Percentiles rank a stretch among this genome's conserved stretches.
Evolutionary conservation across 805 yeast species (phyloP).

Genomic region (Kodamaea jinghongensis): DNA sequence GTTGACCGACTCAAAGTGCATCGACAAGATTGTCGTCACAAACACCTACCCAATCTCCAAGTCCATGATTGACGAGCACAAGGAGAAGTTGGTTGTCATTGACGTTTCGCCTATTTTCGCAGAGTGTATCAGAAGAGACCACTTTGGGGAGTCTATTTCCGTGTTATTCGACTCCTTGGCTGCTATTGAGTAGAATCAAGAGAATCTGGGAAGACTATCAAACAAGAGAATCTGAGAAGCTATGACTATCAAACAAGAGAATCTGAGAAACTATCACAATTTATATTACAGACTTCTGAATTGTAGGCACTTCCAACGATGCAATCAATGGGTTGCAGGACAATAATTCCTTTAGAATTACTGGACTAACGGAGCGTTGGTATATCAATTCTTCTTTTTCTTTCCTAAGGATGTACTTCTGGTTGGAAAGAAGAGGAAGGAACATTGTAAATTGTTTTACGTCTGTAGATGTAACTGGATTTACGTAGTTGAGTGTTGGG

Average conservation of each 20-base stretch:
- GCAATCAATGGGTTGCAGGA: slow-evolving; percentile 57
- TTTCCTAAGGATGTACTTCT: neutral
- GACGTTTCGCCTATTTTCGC: slow-evolving; percentile 96
- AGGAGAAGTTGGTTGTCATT: slow-evolving; percentile 71
- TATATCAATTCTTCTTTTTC: slow-evolving; percentile 22
- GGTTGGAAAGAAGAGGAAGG: neutral
- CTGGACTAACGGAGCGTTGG: slow-evolving; percentile 64
- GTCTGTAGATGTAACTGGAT: too few species aligned
- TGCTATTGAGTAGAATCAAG: slow-evolving; percentile 40
- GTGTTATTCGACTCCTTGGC: slow-evolving; percentile 88
- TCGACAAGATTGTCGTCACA: slow-evolving; percentile 91
- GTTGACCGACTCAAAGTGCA: slow-evolving; percentile 72
- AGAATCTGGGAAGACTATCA: neutral
- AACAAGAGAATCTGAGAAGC: neutral
- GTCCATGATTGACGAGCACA: slow-evolving; percentile 52
- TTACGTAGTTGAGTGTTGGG: too few species aligned
- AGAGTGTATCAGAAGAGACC: slow-evolving; percentile 98
- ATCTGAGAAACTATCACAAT: too few species aligned
- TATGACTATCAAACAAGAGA: neutral
- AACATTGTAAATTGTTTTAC: too few species aligned
- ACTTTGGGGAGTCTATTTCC: slow-evolving; percentile 95
- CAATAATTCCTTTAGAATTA: slow-evolving; percentile 30
- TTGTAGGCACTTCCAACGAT: slow-evolving; percentile 39
- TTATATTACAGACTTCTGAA: neutral
- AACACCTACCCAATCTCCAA: slow-evolving; percentile 89